Percentiles rank a stretch among this genome's conserved stretches.
Evolutionary conservation across 2,329 filamentous ascomycete genomes (phyloP).

Genomic region (Cucurbitaria berberidis): DNA sequence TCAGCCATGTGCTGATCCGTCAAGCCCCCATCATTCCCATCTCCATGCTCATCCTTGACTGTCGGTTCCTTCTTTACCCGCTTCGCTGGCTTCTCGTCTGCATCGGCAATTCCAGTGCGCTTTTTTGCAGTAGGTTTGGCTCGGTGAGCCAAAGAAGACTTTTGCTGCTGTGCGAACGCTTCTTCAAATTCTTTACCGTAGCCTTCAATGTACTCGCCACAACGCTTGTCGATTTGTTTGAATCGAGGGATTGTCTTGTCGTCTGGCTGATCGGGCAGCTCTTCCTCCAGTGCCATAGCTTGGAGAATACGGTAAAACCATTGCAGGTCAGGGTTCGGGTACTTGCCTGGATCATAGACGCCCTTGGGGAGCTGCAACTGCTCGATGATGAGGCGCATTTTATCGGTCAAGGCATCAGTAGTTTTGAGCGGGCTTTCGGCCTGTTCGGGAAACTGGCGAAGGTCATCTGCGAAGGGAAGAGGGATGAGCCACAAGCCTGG

Average conservation of each 20-base stretch:
- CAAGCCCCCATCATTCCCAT: conserved; percentile 33
- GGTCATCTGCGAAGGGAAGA: conserved; percentile 87
- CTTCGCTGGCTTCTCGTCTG: conserved; percentile 32
- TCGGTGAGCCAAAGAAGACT: conserved; percentile 50
- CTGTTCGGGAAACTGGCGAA: conserved; percentile 74
- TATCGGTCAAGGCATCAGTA: conserved; percentile 75
- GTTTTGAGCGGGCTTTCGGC: conserved; percentile 51
- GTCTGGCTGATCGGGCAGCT: conserved; percentile 73
- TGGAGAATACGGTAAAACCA: conserved; percentile 98
- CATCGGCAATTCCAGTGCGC: conserved; percentile 40
- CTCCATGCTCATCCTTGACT: conserved; percentile 27
- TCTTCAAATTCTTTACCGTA: conserved; percentile 75
- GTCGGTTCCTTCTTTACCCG: conserved; percentile 37
- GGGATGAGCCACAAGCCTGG: conserved; percentile 88
- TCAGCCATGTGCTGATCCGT: conserved; percentile 54
- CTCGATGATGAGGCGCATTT: conserved; percentile 82
- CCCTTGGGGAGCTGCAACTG: conserved; percentile 88
- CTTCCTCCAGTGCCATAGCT: conserved; percentile 88
- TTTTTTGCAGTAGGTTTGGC: conserved; percentile 53
- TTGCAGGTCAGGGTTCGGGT: conserved; percentile 90
- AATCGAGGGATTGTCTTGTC: conserved; percentile 87
- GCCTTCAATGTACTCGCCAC: conserved; percentile 76
- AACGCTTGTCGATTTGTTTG: conserved; percentile 84
- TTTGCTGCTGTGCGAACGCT: conserved; percentile 55
- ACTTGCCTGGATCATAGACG: conserved; percentile 81